phyloP scores from a whole-genome alignment of 192 early-diverging fungal genomes.

The Spizellomyces punctatus region DNA sequence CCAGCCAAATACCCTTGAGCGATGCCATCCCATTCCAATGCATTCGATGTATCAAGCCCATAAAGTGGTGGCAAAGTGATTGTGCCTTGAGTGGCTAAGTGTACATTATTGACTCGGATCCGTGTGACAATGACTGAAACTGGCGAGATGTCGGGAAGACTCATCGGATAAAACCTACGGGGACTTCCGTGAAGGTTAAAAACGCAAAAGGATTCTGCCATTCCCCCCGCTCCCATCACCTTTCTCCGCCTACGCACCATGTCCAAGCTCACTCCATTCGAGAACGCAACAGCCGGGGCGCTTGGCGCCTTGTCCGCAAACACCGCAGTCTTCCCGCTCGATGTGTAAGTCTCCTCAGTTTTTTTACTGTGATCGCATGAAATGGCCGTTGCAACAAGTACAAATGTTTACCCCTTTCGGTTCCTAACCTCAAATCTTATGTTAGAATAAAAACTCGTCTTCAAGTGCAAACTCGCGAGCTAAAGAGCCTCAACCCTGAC shows the following conservation, averaged over 20 bases:
- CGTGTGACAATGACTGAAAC: no score
- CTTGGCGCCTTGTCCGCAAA: slow-evolving; percentile 91
- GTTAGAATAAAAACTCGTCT: slow-evolving; percentile 91
- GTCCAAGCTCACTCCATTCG: slow-evolving; percentile 72
- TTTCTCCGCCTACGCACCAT: neutral
- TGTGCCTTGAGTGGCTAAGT: no score
- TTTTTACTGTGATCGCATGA: neutral
- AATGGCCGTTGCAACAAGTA: neutral
- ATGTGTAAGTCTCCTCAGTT: slow-evolving; percentile 74
- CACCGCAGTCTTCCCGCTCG: slow-evolving; percentile 90
- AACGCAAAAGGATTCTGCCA: no score
- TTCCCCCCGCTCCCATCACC: neutral
- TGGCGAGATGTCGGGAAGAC: no score
- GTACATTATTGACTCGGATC: no score
- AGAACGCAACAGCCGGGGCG: slow-evolving; percentile 90
- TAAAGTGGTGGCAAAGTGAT: no score
- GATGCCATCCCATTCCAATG: no score
- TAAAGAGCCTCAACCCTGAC: slow-evolving; percentile 30
- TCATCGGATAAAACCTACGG: no score
- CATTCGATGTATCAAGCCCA: no score
- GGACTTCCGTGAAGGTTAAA: no score
- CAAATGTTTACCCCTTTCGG: neutral
- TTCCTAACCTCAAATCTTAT: neutral
- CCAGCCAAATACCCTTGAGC: no score
- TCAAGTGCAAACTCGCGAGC: slow-evolving; percentile 85